phyloP scores from a whole-genome alignment of 345 rosid genomes.

The Alliaria petiolata region DNA sequence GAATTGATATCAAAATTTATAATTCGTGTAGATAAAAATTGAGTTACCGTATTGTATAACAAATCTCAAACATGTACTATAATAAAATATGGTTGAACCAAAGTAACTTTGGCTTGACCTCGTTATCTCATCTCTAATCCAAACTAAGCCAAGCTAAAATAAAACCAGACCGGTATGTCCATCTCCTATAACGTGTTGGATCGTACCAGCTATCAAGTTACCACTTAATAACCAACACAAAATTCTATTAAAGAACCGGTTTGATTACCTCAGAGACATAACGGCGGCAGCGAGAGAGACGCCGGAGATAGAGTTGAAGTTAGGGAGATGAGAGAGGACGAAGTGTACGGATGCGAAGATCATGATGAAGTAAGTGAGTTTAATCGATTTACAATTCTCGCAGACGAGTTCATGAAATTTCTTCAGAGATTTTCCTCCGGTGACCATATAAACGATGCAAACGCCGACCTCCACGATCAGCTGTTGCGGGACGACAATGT shows the following conservation, averaged over 20 bases:
- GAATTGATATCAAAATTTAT: background rate
- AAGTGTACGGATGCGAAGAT: slow-evolving; percentile 72
- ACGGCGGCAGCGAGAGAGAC: slow-evolving; percentile 73
- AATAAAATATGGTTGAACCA: background rate
- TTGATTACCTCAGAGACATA: slow-evolving; percentile 64
- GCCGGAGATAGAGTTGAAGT: slow-evolving; percentile 65
- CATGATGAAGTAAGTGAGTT: slow-evolving; percentile 70
- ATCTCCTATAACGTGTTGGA: background rate
- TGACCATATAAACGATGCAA: slow-evolving; percentile 72
- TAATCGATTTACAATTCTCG: slow-evolving; percentile 37
- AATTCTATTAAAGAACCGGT: background rate
- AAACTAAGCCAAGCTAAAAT: background rate
- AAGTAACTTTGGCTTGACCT: background rate
- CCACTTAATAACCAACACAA: background rate
- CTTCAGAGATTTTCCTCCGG: slow-evolving; percentile 61
- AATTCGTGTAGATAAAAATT: background rate
- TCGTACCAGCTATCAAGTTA: background rate
- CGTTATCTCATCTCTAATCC: background rate
- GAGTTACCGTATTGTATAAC: background rate
- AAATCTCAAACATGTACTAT: background rate
- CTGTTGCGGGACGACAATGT: slow-evolving; percentile 76
- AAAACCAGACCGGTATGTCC: background rate
- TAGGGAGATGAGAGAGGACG: slow-evolving; percentile 75
- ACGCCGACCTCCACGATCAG: slow-evolving; percentile 61
- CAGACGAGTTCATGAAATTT: slow-evolving; percentile 55